Conservation (phyloP, 306 rosid genomes). For the Dalbergia cultrata region DNA sequence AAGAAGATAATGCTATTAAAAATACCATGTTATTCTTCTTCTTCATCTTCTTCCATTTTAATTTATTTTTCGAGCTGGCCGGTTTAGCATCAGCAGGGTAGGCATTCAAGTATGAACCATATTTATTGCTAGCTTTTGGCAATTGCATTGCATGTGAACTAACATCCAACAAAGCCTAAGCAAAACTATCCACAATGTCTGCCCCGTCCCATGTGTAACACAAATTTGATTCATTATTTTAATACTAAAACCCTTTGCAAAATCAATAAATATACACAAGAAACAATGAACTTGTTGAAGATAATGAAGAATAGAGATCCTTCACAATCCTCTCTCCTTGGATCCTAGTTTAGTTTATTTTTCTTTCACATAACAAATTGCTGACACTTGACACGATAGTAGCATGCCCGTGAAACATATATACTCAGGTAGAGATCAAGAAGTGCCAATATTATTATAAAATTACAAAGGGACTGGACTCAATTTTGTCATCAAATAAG, state of each 20-base stretch:
- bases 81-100: constrained; percentile 9
- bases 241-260: background rate
- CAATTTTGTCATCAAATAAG: background rate
- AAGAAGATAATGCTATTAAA: constrained; percentile 5
- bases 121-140: constrained; percentile 12
- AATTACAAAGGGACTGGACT: constrained; percentile 7
- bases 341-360: constrained; percentile 3
- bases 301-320: constrained; percentile 22
- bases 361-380: constrained; percentile 11
- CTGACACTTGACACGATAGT: constrained; percentile 29
- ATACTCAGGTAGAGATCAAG: constrained; percentile 21
- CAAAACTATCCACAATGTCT: constrained; percentile 33
- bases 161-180: constrained; percentile 37
- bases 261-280: background rate
- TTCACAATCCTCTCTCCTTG: background rate
- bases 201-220: constrained; percentile 33
- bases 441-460: constrained; percentile 20
- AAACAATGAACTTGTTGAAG: background rate
- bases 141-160: constrained; percentile 49
- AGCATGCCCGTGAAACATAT: background rate
- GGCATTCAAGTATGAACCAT: constrained; percentile 16
- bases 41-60: no score
- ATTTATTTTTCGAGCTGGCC: background rate
- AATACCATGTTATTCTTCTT: constrained; percentile 12
- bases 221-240: constrained; percentile 18